Evolutionary conservation across 78 protist genomes (phyloP).

Genomic region (Bigelowiella natans): DNA sequence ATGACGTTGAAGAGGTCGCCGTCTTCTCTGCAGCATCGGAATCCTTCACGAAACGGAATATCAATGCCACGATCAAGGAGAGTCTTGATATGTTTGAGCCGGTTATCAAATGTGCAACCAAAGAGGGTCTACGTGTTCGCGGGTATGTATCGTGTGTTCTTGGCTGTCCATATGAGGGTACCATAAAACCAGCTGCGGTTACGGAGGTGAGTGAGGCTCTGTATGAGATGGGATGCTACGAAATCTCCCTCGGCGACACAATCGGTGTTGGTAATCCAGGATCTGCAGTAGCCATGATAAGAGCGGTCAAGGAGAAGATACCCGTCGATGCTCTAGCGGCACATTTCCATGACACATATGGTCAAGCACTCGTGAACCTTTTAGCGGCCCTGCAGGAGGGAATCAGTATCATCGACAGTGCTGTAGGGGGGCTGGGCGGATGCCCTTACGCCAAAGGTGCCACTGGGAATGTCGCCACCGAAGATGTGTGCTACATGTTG

Average conservation of each 20-base stretch:
- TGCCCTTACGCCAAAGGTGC: slow-evolving; percentile 76
- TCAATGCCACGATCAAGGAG: slow-evolving; percentile 54
- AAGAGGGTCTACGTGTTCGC: not conserved
- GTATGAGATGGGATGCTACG: slow-evolving; percentile 76
- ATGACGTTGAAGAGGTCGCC: slow-evolving; percentile 61
- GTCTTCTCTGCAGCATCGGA: slow-evolving; percentile 71
- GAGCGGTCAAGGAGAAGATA: not conserved
- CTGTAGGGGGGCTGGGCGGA: slow-evolving; percentile 83
- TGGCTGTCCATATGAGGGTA: slow-evolving; percentile 82
- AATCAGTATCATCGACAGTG: slow-evolving; percentile 47
- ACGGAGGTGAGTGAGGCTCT: slow-evolving; percentile 45
- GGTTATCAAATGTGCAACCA: slow-evolving; percentile 43
- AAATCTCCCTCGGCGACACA: slow-evolving; percentile 82
- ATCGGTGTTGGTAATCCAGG: slow-evolving; percentile 85
- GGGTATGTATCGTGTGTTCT: slow-evolving; percentile 70
- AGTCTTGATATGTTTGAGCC: slow-evolving; percentile 35
- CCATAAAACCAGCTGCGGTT: not conserved
- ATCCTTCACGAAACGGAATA: slow-evolving; percentile 54
- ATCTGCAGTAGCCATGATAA: not conserved
- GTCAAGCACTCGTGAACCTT: slow-evolving; percentile 81
- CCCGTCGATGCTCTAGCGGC: slow-evolving; percentile 51
- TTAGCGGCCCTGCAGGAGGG: slow-evolving; percentile 44
- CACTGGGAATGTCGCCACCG: slow-evolving; percentile 77
- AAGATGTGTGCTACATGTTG: slow-evolving; percentile 80
- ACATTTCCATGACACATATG: slow-evolving; percentile 87